Evolutionary conservation across 176 grass and related monocot species (phyloP).

Genomic region (Bolboschoenus planiculmis): DNA sequence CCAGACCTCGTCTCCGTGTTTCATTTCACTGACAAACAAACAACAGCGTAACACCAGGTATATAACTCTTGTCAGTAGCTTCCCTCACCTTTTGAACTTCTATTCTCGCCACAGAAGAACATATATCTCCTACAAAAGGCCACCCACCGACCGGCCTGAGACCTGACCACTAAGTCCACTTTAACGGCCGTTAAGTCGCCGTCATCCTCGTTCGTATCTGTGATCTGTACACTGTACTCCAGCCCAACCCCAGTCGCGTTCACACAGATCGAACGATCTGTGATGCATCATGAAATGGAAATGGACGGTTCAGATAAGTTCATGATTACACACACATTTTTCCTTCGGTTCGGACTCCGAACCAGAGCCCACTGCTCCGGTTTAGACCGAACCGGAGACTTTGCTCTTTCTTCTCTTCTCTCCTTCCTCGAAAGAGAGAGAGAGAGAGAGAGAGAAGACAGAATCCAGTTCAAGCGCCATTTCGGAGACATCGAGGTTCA

Average conservation of each 20-base stretch:
- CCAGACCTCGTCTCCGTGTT: not conserved
- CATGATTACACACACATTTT: not conserved
- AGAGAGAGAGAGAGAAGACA: not conserved
- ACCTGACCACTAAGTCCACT: not conserved
- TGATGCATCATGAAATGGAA: not conserved
- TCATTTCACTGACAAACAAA: not conserved
- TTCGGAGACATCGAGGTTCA: not conserved
- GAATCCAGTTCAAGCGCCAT: not conserved
- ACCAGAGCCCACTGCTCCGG: not conserved
- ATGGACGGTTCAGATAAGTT: not conserved
- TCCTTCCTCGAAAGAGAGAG: not conserved
- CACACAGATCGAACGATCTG: not conserved
- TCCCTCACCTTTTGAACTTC: not conserved
- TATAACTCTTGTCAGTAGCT: not conserved
- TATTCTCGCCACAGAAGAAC: not conserved
- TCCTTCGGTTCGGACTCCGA: not conserved
- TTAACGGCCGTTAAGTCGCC: constrained; percentile 8
- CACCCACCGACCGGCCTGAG: not conserved
- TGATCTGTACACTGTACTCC: too few relatives aligned
- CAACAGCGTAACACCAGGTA: not conserved
- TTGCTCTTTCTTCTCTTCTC: not conserved
- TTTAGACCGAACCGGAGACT: not conserved
- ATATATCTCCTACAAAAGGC: not conserved
- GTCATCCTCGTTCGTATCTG: not conserved
- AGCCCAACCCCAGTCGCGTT: not conserved